A percentile compares a stretch with the other conserved stretches of the same genome.
Conservation (phyloP, 768 basidiomycete species). For the Trametes meyenii region DNA sequence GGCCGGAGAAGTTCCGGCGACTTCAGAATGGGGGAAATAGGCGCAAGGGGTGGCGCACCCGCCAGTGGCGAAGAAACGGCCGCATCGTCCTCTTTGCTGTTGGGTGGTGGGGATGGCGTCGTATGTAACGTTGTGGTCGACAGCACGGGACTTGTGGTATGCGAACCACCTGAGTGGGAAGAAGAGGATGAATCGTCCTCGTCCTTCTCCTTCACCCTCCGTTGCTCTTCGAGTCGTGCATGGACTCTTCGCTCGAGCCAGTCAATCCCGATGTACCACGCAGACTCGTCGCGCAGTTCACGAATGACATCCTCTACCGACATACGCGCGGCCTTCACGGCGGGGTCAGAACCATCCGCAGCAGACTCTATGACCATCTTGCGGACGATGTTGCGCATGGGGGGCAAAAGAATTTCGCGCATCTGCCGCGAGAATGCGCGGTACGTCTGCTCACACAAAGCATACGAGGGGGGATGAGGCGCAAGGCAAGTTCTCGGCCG, state of each 20-base stretch:
- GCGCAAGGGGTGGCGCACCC: slow-evolving; percentile 31
- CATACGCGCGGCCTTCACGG: slow-evolving; percentile 57
- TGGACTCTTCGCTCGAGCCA: slow-evolving; percentile 59
- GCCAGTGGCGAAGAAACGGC: slow-evolving; percentile 29
- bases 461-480: slow-evolving; percentile 60
- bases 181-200: slow-evolving; percentile 55
- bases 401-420: slow-evolving; percentile 59
- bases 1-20: slow-evolving; percentile 62
- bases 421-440: slow-evolving; percentile 61
- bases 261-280: slow-evolving; percentile 77
- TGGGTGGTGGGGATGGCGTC: slow-evolving; percentile 76
- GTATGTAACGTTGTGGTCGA: slow-evolving; percentile 76
- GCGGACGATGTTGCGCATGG: slow-evolving; percentile 70
- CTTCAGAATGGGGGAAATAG: slow-evolving; percentile 63
- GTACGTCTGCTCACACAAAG: slow-evolving; percentile 67
- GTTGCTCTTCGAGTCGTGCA: slow-evolving; percentile 27
- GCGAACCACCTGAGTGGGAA: slow-evolving; percentile 54
- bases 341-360: slow-evolving; percentile 53
- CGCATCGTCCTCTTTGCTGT: slow-evolving; percentile 38
- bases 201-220: slow-evolving; percentile 33
- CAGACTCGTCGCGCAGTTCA: slow-evolving; percentile 56
- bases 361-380: slow-evolving; percentile 66
- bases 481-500: slow-evolving; percentile 48
- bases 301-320: slow-evolving; percentile 59
- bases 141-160: slow-evolving; percentile 70